phyloP scores from a whole-genome alignment of 805 yeast species.

The Tetrapisispora nanseiensis region DNA sequence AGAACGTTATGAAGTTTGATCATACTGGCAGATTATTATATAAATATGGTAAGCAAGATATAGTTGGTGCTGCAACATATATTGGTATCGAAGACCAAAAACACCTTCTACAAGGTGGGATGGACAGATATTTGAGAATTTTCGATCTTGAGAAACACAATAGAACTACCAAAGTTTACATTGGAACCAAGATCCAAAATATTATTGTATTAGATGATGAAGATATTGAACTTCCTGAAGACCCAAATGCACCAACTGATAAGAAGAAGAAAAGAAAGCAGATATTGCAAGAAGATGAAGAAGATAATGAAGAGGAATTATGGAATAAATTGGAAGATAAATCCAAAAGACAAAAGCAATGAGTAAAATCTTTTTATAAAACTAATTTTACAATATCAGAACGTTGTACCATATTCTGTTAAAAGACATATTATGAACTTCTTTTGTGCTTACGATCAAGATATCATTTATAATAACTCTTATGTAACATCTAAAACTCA shows the following conservation, averaged over 20 bases:
- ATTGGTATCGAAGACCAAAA: constrained; percentile 25
- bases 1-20: constrained; percentile 49
- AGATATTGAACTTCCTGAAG: constrained; percentile 27
- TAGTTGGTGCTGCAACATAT: constrained; percentile 42
- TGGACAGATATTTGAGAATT: constrained; percentile 78
- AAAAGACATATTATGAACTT: too few species aligned
- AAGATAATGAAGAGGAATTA: constrained; percentile 29
- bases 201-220: constrained; percentile 27
- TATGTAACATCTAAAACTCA: too few species aligned
- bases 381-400: too few species aligned
- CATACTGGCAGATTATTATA: constrained; percentile 49
- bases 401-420: too few species aligned
- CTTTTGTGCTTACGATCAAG: too few species aligned
- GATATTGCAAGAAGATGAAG: constrained; percentile 27
- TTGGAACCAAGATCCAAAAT: constrained; percentile 54
- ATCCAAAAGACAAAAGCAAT: constrained; percentile 8
- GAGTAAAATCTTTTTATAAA: too few species aligned
- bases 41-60: constrained; percentile 68
- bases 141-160: constrained; percentile 54
- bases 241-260: constrained; percentile 17
- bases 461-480: too few species aligned
- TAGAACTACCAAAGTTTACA: constrained; percentile 55
- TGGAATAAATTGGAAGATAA: constrained; percentile 22
- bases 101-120: constrained; percentile 65
- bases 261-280: constrained; percentile 29